Percentiles rank a stretch among this genome's conserved stretches.
Evolutionary conservation across 139 green algal species (phyloP).

Genomic region (Ettlia oleoabundans): DNA sequence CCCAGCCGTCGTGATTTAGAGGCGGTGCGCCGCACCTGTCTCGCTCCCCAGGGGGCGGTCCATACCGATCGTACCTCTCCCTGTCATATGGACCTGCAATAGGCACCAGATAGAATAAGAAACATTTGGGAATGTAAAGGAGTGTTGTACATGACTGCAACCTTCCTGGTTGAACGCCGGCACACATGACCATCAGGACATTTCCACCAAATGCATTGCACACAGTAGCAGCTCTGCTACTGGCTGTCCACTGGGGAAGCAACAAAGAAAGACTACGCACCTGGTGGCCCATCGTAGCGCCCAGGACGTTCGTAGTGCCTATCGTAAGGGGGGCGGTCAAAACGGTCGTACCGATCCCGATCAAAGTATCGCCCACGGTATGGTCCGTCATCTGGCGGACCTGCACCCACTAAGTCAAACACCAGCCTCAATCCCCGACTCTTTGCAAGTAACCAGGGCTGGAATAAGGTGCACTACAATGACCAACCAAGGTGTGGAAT

Average conservation of each 20-base stretch:
- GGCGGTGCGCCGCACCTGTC: conserved; percentile 8
- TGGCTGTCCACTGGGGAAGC: too few relatives aligned
- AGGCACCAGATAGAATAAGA: neutral
- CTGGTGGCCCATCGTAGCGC: conserved; percentile 16
- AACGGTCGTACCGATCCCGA: conserved; percentile 7
- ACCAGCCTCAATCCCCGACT: too few relatives aligned
- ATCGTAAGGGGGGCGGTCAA: neutral
- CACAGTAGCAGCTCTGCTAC: neutral
- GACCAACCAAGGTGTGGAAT: too few relatives aligned
- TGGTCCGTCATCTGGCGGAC: conserved; percentile 10
- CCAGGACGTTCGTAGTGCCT: neutral
- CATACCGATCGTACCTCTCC: conserved; percentile 14
- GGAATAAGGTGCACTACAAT: too few relatives aligned
- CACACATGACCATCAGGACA: too few relatives aligned
- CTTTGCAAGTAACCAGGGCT: neutral
- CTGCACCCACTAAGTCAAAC: too few relatives aligned
- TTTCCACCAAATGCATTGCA: neutral
- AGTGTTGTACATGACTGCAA: too few relatives aligned
- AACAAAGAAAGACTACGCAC: neutral
- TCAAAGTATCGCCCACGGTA: conserved; percentile 20
- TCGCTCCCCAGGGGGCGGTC: neutral
- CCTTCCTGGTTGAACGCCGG: too few relatives aligned
- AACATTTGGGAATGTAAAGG: too few relatives aligned
- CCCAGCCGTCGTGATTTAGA: too few relatives aligned
- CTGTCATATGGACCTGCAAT: conserved; percentile 12